These are phyloP conservation scores for Fusarium nygamai DNA, from an alignment of 2,329 filamentous ascomycete genomes.

Conservation along the genomic window DNA sequence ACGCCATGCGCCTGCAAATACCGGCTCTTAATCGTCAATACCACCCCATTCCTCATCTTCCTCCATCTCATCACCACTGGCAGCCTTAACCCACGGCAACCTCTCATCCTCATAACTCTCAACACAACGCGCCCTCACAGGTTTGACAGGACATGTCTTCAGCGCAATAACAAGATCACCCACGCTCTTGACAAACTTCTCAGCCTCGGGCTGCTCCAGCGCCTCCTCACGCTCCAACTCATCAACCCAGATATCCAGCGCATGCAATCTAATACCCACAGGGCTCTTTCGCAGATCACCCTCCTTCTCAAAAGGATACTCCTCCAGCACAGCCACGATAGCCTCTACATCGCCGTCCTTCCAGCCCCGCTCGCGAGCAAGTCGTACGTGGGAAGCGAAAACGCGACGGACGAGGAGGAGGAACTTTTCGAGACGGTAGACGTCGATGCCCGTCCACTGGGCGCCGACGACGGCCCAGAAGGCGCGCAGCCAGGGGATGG, in stretches of 20 bases:
- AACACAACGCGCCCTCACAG: constrained; percentile 73
- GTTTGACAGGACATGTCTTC: constrained; percentile 71
- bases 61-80: constrained; percentile 49
- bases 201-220: constrained; percentile 51
- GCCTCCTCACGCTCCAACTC: constrained; percentile 79
- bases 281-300: constrained; percentile 70
- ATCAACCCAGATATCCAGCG: constrained; percentile 91
- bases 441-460: constrained; percentile 80
- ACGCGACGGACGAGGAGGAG: constrained; percentile 84
- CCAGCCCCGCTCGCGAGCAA: constrained; percentile 50
- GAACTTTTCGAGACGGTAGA: constrained; percentile 90
- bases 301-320: constrained; percentile 49
- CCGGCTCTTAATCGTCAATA: constrained; percentile 66
- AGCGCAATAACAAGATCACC: constrained; percentile 66
- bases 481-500: constrained; percentile 63
- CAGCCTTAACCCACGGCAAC: constrained; percentile 65
- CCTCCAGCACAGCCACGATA: constrained; percentile 42
- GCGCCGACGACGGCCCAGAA: constrained; percentile 78
- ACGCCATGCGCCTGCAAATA: constrained; percentile 41
- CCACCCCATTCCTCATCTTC: constrained; percentile 69
- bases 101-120: constrained; percentile 80
- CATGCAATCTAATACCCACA: constrained; percentile 86
- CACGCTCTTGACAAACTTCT: constrained; percentile 62
- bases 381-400: constrained; percentile 74
- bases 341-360: constrained; percentile 45